Base-by-base conservation (phyloP, 805 yeast genomes). In the Phaffomyces antillensis region DNA sequence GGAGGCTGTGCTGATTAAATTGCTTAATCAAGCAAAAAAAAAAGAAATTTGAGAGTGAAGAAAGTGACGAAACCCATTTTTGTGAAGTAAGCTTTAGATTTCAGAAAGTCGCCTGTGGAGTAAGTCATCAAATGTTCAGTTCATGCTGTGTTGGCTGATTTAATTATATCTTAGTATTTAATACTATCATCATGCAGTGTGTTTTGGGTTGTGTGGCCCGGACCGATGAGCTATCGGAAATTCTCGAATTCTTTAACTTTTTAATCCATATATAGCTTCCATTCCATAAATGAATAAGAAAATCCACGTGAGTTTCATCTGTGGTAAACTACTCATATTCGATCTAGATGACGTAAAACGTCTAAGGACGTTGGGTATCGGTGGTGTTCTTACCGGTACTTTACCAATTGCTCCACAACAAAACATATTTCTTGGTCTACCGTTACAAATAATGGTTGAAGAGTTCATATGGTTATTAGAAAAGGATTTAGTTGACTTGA, bases 391-490 rank as follows among this genome's bases (percentile, higher is more conserved):
- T 15, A 66, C 77, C 0, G 99, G 99, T 0, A 85, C 96, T 0
- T 65, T 93, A 28, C 86, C 96, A 0, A 72, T 79, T 39, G 88
- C 90, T n/a, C 93, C 97, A 2, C 99, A 93, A 61, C 99, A 91
- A 58, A 89, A 88, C 56, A 70, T 81, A n/a, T 84, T 90, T 55
- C 67, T 87, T 36, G 95, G 96, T 0, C 64, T 90, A 3, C 99
- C 99, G 0, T 62, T 93, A 41, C 77, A 79, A 55, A 66, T 91
- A 37, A 72, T 79, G 64, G 62, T 77, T 0, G 95, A 86, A 61
- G 98, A 91, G 55, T 78, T 81, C 0, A 49, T 78, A 11, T 86
- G 86, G 78, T 66, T 89, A 26, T 68, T 82, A 9, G 64, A 66
- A 5, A 55, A 65, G 7, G 66, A 66, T 0, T 55, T 60, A 17